Conservation (phyloP, 768 basidiomycete genomes). For the Strobilomyces confusus region DNA sequence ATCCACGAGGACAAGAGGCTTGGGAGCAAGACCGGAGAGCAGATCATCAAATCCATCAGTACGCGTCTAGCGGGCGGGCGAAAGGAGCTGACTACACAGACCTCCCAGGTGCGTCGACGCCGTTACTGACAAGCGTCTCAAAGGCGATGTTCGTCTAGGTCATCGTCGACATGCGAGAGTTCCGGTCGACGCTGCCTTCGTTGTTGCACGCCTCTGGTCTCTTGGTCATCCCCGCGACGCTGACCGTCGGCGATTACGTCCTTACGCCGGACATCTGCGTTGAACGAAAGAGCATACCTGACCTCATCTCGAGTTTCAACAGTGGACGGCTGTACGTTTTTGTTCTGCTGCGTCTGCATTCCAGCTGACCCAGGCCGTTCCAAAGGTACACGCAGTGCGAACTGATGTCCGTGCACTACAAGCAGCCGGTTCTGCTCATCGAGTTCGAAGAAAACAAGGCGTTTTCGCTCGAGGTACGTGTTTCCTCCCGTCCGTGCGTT, state of each 20-base stretch:
- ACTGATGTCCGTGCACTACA: constrained; percentile 94
- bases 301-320: constrained; percentile 90
- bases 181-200: constrained; percentile 88
- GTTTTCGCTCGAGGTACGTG: constrained; percentile 78
- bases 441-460: constrained; percentile 98
- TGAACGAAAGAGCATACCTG: constrained; percentile 91
- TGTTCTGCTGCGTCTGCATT: background rate
- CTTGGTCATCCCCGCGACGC: constrained; percentile 82
- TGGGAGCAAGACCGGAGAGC: constrained; percentile 40
- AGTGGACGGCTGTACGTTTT: constrained; percentile 83
- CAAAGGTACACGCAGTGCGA: constrained; percentile 94
- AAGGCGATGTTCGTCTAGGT: constrained; percentile 47
- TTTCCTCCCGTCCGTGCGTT: background rate
- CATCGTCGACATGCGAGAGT: constrained; percentile 96
- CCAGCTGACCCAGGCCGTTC: background rate
- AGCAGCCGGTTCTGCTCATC: constrained; percentile 86
- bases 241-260: constrained; percentile 96
- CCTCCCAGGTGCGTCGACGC: constrained; percentile 48
- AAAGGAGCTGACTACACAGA: constrained; percentile 58
- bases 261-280: constrained; percentile 93
- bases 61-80: constrained; percentile 84
- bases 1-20: constrained; percentile 60
- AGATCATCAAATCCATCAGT: constrained; percentile 76
- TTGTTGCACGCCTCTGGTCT: constrained; percentile 80
- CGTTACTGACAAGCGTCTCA: background rate